These are phyloP conservation scores for Penicillium sp. DNA, from an alignment of 2,329 filamentous ascomycete species.

Conservation along the genomic window DNA sequence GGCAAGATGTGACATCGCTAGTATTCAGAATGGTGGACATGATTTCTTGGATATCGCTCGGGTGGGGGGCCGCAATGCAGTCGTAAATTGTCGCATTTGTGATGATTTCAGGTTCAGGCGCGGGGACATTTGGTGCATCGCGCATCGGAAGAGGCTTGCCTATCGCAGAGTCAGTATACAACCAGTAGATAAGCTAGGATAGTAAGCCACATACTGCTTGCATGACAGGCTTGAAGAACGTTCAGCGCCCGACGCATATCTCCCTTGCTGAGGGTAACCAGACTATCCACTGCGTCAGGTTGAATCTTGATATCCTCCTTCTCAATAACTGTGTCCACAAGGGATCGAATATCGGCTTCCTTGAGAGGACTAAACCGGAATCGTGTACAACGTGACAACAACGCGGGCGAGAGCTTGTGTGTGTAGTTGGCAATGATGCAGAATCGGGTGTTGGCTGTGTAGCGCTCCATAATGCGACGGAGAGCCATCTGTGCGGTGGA, in stretches of 20 bases:
- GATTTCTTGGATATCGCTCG: constrained; percentile 82
- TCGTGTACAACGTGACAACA: constrained; percentile 88
- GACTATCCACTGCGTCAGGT: constrained; percentile 74
- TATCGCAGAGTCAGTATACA: constrained; percentile 30
- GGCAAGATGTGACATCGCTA: constrained; percentile 82
- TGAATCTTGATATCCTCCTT: constrained; percentile 85
- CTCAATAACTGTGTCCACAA: constrained; percentile 87
- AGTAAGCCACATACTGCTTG: constrained; percentile 65
- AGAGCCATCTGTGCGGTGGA: constrained; percentile 97
- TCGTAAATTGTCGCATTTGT: constrained; percentile 93
- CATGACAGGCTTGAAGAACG: constrained; percentile 93
- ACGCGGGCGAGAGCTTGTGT: constrained; percentile 90
- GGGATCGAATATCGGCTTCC: constrained; percentile 75
- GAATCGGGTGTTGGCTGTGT: constrained; percentile 95
- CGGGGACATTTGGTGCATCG: constrained; percentile 57
- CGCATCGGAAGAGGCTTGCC: constrained; percentile 67
- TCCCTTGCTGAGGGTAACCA: constrained; percentile 86
- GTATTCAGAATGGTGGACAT: constrained; percentile 79
- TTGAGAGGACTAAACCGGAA: constrained; percentile 95
- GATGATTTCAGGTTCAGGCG: constrained; percentile 75
- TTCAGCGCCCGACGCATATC: constrained; percentile 96
- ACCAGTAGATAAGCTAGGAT: neutral
- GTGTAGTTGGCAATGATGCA: constrained; percentile 99
- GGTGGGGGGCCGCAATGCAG: constrained; percentile 93
- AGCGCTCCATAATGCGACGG: constrained; percentile 97